phyloP scores from a whole-genome alignment of 2,329 filamentous ascomycete genomes.

The Aspergillus sp. region DNA sequence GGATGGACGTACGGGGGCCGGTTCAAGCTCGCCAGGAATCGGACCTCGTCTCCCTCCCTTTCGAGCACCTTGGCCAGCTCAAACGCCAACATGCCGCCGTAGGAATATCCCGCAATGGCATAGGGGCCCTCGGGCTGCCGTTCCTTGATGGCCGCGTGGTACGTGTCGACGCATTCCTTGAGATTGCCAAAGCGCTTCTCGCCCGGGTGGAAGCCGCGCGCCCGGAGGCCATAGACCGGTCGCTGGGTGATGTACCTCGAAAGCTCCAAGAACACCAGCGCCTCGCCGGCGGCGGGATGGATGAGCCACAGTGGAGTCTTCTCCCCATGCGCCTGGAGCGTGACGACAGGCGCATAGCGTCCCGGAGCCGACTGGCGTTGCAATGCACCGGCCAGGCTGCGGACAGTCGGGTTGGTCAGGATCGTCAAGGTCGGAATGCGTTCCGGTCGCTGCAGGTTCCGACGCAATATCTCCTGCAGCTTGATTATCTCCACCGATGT shows the following conservation, averaged over 20 bases:
- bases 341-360: slow-evolving; percentile 31
- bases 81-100: slow-evolving; percentile 52
- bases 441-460: background rate
- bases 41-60: slow-evolving; percentile 35
- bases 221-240: slow-evolving; percentile 10
- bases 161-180: slow-evolving; percentile 41
- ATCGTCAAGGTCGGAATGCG: slow-evolving; percentile 16
- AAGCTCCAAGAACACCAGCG: slow-evolving; percentile 38
- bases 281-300: slow-evolving; percentile 40
- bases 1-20: slow-evolving; percentile 50
- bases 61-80: slow-evolving; percentile 51
- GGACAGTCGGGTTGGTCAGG: slow-evolving; percentile 24
- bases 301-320: slow-evolving; percentile 34
- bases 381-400: slow-evolving; percentile 29
- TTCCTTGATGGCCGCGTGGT: slow-evolving; percentile 40
- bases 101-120: slow-evolving; percentile 53
- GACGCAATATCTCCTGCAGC: background rate
- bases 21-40: slow-evolving; percentile 49
- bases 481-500: background rate
- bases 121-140: slow-evolving; percentile 53
- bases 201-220: slow-evolving; percentile 18
- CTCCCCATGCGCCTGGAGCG: slow-evolving; percentile 21
- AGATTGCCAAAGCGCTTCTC: slow-evolving; percentile 40
- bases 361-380: slow-evolving; percentile 8
- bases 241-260: slow-evolving; percentile 13